Evolutionary conservation across 805 yeast species (phyloP).

Genomic region (Kregervanrija fluxuum): DNA sequence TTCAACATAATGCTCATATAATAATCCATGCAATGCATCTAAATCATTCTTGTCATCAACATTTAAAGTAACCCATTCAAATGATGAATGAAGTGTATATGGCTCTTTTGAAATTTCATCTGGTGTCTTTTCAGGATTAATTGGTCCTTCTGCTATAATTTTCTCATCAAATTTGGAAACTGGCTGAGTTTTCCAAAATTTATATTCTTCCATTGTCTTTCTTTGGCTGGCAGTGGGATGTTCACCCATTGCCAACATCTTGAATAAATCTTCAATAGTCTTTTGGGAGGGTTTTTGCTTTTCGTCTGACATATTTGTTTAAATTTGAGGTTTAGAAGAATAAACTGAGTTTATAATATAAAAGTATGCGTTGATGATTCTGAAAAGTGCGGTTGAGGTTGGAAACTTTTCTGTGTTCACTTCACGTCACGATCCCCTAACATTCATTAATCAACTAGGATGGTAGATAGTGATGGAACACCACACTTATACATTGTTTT

Average conservation of each 20-base stretch:
- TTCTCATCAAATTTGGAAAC: slow-evolving; percentile 71
- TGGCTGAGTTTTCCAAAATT: slow-evolving; percentile 98
- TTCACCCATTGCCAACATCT: slow-evolving; percentile 49
- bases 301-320: too few species aligned
- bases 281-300: slow-evolving; percentile 16
- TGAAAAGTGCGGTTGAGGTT: too few species aligned
- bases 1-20: slow-evolving; percentile 90
- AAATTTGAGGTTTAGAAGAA: too few species aligned
- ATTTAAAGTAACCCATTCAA: slow-evolving; percentile 86
- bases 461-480: background rate
- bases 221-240: slow-evolving; percentile 50
- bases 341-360: too few species aligned
- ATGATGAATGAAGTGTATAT: slow-evolving; percentile 62
- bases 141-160: slow-evolving; percentile 56
- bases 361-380: too few species aligned
- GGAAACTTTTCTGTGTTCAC: too few species aligned
- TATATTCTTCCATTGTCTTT: slow-evolving; percentile 80
- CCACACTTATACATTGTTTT: slow-evolving; percentile 19
- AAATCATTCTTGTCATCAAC: slow-evolving; percentile 46
- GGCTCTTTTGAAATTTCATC: slow-evolving; percentile 69
- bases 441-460: too few species aligned
- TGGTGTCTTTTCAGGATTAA: slow-evolving; percentile 59
- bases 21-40: slow-evolving; percentile 69
- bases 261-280: slow-evolving; percentile 53
- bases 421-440: too few species aligned